Base-by-base conservation (phyloP, 2,329 filamentous ascomycete species). In the Macroventuria anomochaeta region DNA sequence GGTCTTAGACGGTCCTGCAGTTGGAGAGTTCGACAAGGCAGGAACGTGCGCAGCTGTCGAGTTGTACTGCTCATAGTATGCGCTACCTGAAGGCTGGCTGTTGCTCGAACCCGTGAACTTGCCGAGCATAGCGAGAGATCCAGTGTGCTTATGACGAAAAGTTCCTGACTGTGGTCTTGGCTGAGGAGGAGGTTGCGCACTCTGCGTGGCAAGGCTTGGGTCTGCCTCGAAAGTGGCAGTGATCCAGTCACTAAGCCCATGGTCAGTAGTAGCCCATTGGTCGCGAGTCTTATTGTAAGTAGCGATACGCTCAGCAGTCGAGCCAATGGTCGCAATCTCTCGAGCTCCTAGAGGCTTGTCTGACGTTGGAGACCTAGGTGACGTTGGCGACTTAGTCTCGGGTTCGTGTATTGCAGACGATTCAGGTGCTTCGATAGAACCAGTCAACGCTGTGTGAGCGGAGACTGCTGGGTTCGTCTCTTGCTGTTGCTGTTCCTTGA, bases 261-360 rank as follows among this genome's bases (percentile, higher is more conserved):
- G 89, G 54, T 96, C 86, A 70, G 88, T 85, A 11, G 77, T 73
- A 0, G 88, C 87, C 71, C 92, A 91, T 38, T 89, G 83, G 13
- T 84, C 77, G 37, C 91, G 84, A 0, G 89, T 88, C 53, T 88
- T 84, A 53, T 90, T 84, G 71, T 90, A 96, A 12, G 86, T 87
- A 36, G 82, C 79, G 55, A 95, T 89, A 17, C 92, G 86, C 61
- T 95, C 87, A 12, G 81, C 73, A 0, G 86, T 74, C 2, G 83
- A 85, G 13, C 83, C 80, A 42, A 95, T 80, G 7, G 84, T 85
- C 64, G 91, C 81, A 56, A 97, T 96, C 53, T 96, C 89, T 43
- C 87, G 85, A 75, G 96, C 93, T 1, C 79, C 59, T 83, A 80
- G 31, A 84, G 61, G 68, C 44, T 73, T 73, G 33, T 64, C 66